phyloP scores from a whole-genome alignment of 192 early-diverging fungal species.

The Backusella australiensis region DNA sequence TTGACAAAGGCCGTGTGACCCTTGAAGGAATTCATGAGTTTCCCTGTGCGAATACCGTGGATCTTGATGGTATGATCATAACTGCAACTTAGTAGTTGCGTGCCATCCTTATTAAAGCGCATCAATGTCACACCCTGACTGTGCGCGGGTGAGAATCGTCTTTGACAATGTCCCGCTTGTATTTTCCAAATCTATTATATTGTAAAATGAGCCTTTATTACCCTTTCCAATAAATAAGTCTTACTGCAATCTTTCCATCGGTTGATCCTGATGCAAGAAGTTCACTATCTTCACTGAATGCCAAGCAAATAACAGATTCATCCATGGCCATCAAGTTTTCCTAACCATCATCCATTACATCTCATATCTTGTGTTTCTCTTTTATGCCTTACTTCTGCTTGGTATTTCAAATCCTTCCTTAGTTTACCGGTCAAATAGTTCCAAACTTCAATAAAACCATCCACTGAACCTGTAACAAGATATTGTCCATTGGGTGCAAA shows the following conservation, averaged over 20 bases:
- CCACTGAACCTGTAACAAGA: conserved; percentile 84
- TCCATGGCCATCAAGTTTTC: conserved; percentile 94
- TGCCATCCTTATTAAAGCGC: conserved; percentile 72
- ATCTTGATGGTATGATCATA: conserved; percentile 80
- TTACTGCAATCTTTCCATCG: conserved; percentile 83
- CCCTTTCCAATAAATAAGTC: background rate
- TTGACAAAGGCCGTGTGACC: conserved; percentile 92
- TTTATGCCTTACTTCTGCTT: conserved; percentile 64
- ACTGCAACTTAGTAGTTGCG: conserved; percentile 77
- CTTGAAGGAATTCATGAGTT: conserved; percentile 85
- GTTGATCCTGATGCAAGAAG: conserved; percentile 79
- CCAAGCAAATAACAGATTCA: conserved; percentile 72
- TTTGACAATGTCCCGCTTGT: conserved; percentile 67
- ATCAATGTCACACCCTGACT: conserved; percentile 81
- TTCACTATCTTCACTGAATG: conserved; percentile 75
- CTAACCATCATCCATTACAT: conserved; percentile 28
- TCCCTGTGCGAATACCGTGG: conserved; percentile 89
- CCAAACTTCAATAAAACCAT: conserved; percentile 98
- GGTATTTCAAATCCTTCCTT: conserved; percentile 86
- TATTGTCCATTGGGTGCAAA: conserved; percentile 87
- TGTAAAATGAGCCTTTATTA: background rate
- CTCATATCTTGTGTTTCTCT: too few species aligned
- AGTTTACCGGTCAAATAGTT: conserved; percentile 89
- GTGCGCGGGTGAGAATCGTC: conserved; percentile 83
- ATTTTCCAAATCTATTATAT: conserved; percentile 74